Conservation (phyloP, 176 grass and related monocot species). For the Melocanna baccifera region DNA sequence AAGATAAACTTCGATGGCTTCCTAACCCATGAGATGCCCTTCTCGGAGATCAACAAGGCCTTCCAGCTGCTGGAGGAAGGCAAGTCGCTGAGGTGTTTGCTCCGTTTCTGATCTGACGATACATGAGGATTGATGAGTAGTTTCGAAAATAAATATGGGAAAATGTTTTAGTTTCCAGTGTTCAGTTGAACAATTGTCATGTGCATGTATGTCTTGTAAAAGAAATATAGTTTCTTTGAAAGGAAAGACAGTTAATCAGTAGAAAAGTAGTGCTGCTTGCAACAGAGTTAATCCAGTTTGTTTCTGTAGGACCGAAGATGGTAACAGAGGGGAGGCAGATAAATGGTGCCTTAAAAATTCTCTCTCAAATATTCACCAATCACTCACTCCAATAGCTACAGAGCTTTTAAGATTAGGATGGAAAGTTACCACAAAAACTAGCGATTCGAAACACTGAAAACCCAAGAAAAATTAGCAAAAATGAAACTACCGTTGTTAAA, state of each 20-base stretch:
- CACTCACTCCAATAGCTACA: too few species aligned
- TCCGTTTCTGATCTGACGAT: constrained; percentile 30
- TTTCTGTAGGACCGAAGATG: too few species aligned
- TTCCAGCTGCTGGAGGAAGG: constrained; percentile 68
- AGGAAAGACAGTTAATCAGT: neutral
- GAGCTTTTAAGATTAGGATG: too few species aligned
- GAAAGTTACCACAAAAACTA: too few species aligned
- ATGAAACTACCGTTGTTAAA: too few species aligned
- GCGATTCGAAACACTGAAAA: too few species aligned
- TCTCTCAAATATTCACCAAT: too few species aligned
- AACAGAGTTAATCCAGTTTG: too few species aligned
- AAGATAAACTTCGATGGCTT: constrained; percentile 81
- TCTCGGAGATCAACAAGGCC: constrained; percentile 74
- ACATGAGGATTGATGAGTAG: neutral
- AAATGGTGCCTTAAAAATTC: too few species aligned
- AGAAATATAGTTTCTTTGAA: neutral
- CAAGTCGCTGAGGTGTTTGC: constrained; percentile 72
- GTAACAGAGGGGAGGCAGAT: too few species aligned
- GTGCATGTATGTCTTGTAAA: neutral
- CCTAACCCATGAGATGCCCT: constrained; percentile 84
- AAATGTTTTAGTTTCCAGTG: neutral
- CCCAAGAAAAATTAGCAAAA: too few species aligned
- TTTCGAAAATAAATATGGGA: neutral
- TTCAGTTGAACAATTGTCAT: neutral
- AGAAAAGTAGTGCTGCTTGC: too few species aligned